These are phyloP conservation scores for Pythium scleroteichum DNA, from an alignment of 352 stramenopile genomes.

Conservation along the genomic window DNA sequence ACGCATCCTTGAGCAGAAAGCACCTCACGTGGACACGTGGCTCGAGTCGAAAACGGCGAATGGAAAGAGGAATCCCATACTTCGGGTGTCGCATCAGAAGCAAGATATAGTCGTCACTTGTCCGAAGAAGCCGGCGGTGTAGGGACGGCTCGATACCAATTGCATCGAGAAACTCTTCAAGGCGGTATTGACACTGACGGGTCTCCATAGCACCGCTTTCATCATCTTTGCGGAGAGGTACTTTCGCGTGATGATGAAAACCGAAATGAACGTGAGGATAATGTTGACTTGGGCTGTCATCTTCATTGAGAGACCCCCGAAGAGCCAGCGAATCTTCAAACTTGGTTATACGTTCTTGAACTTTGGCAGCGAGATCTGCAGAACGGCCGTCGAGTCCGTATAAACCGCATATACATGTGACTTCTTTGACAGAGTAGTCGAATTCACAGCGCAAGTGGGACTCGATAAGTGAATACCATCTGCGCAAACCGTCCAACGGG, in stretches of 20 bases:
- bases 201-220: neutral
- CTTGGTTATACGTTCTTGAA: conserved; percentile 20
- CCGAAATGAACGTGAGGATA: conserved; percentile 13
- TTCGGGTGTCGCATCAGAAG: conserved; percentile 63
- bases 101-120: conserved; percentile 78
- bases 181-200: conserved; percentile 9
- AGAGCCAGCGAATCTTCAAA: conserved; percentile 14
- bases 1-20: conserved; percentile 73
- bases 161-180: conserved; percentile 42
- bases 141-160: conserved; percentile 54
- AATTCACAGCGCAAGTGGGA: conserved; percentile 80
- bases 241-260: conserved; percentile 11
- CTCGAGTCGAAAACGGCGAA: conserved; percentile 71
- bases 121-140: conserved; percentile 42
- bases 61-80: conserved; percentile 42
- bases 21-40: conserved; percentile 71
- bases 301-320: neutral
- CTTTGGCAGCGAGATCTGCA: conserved; percentile 10
- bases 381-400: conserved; percentile 59
- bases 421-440: conserved; percentile 75
- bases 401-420: conserved; percentile 67
- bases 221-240: neutral
- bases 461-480: conserved; percentile 83
- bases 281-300: neutral
- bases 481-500: conserved; percentile 70